Evolutionary conservation across 345 rosid species (phyloP).

Genomic region (Arabis alpina): DNA sequence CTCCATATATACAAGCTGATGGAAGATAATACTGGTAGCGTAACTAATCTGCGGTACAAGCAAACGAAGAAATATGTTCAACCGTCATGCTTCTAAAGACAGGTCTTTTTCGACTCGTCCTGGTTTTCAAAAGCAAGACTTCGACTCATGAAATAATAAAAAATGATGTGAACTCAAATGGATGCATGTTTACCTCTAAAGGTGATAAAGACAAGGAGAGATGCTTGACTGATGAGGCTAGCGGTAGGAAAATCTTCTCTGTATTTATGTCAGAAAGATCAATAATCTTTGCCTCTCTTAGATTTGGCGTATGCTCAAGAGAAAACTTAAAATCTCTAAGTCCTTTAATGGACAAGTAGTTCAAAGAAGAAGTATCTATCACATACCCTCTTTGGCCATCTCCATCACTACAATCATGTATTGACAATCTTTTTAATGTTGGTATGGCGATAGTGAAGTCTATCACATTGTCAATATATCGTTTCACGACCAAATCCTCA

Average conservation of each 20-base stretch:
- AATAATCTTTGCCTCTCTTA: slow-evolving; percentile 26
- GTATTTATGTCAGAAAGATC: slow-evolving; percentile 14
- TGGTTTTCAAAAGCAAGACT: neutral
- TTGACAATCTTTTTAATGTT: slow-evolving; percentile 21
- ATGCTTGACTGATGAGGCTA: slow-evolving; percentile 27
- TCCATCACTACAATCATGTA: slow-evolving; percentile 26
- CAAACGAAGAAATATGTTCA: neutral
- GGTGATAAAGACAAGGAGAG: slow-evolving; percentile 27
- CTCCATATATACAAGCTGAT: slow-evolving; percentile 26
- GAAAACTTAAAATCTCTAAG: slow-evolving; percentile 18
- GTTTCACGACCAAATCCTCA: slow-evolving; percentile 8
- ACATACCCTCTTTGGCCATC: slow-evolving; percentile 25
- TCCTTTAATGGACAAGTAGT: slow-evolving; percentile 18
- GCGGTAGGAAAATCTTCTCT: slow-evolving; percentile 17
- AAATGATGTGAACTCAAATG: slow-evolving; percentile 13
- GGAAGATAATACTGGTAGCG: neutral
- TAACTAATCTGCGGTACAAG: slow-evolving; percentile 15
- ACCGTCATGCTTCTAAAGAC: neutral
- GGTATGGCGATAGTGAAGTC: slow-evolving; percentile 14
- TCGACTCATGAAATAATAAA: neutral
- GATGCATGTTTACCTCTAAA: slow-evolving; percentile 22
- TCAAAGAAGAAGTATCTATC: slow-evolving; percentile 27
- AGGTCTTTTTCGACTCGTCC: neutral
- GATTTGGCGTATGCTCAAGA: slow-evolving; percentile 24
- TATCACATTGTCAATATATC: slow-evolving; percentile 17